These are phyloP conservation scores for Epichloe sibirici DNA, from an alignment of 2,329 filamentous ascomycete species.

Conservation along the genomic window DNA sequence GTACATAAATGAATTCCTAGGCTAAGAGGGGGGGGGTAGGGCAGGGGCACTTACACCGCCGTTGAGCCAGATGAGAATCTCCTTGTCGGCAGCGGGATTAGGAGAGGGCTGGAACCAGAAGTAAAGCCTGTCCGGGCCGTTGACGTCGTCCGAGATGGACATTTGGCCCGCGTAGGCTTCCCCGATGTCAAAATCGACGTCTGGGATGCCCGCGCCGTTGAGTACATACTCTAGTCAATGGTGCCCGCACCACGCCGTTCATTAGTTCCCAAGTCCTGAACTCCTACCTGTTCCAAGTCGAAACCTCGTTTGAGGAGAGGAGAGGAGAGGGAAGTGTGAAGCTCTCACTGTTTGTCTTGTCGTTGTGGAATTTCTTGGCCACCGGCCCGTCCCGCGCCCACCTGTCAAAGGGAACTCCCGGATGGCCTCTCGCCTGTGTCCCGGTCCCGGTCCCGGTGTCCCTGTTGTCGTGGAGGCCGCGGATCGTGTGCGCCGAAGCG, in stretches of 20 bases:
- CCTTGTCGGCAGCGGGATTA: slow-evolving; percentile 33
- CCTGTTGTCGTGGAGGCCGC: background rate
- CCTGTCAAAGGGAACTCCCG: slow-evolving; percentile 1
- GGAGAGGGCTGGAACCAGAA: slow-evolving; percentile 44
- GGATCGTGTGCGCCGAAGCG: background rate
- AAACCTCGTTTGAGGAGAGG: too few species aligned
- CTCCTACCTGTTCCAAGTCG: too few species aligned
- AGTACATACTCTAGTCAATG: slow-evolving; percentile 37
- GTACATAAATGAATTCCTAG: too few species aligned
- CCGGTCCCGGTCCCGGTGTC: background rate
- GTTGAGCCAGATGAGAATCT: slow-evolving; percentile 52
- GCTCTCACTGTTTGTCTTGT: slow-evolving; percentile 6
- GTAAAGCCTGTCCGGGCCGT: slow-evolving; percentile 27
- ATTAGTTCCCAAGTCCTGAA: too few species aligned
- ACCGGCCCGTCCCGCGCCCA: slow-evolving; percentile 2
- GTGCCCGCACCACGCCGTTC: too few species aligned
- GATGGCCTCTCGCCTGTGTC: background rate
- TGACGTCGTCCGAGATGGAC: slow-evolving; percentile 33
- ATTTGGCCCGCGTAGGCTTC: slow-evolving; percentile 46
- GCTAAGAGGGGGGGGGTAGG: background rate
- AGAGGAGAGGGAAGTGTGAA: too few species aligned
- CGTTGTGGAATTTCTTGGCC: slow-evolving; percentile 3
- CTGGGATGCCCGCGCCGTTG: slow-evolving; percentile 48
- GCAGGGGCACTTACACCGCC: slow-evolving; percentile 28
- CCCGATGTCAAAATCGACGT: slow-evolving; percentile 51